Conservation (phyloP, 345 rosid genomes). For the Dipteronia sinensis region DNA sequence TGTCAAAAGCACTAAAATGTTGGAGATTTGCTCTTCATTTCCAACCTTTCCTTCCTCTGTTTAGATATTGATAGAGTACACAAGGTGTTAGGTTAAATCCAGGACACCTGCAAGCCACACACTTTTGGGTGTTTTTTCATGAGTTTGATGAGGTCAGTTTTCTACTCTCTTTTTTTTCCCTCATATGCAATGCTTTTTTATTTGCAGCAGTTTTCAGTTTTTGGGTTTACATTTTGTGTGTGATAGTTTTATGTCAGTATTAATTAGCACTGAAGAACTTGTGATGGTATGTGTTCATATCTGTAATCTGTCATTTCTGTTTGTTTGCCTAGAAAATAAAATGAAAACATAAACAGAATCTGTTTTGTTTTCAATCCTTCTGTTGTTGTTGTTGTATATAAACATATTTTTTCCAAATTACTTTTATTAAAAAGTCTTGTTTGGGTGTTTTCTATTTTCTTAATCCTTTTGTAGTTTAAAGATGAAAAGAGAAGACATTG, state of each 20-base stretch:
- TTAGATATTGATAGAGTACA: background rate
- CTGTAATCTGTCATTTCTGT: background rate
- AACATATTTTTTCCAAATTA: too few relatives aligned
- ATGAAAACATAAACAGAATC: background rate
- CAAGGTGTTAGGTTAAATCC: background rate
- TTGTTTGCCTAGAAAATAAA: slow-evolving; percentile 15
- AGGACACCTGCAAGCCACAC: background rate
- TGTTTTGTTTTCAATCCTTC: background rate
- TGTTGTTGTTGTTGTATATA: too few relatives aligned
- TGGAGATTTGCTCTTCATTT: slow-evolving; percentile 7
- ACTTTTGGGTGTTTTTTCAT: background rate
- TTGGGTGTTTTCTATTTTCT: too few relatives aligned
- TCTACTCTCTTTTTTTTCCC: background rate
- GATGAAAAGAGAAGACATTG: background rate
- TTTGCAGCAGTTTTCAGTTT: background rate
- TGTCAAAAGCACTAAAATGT: background rate
- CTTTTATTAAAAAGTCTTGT: background rate
- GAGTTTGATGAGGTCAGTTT: slow-evolving; percentile 25
- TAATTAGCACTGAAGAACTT: too few relatives aligned
- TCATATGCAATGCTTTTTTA: background rate
- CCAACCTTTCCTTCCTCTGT: background rate
- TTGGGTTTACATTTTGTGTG: background rate
- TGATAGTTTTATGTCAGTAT: background rate
- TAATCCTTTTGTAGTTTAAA: background rate
- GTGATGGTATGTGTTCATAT: background rate